phyloP scores from a whole-genome alignment of 345 rosid genomes.

The Angophora floribunda region DNA sequence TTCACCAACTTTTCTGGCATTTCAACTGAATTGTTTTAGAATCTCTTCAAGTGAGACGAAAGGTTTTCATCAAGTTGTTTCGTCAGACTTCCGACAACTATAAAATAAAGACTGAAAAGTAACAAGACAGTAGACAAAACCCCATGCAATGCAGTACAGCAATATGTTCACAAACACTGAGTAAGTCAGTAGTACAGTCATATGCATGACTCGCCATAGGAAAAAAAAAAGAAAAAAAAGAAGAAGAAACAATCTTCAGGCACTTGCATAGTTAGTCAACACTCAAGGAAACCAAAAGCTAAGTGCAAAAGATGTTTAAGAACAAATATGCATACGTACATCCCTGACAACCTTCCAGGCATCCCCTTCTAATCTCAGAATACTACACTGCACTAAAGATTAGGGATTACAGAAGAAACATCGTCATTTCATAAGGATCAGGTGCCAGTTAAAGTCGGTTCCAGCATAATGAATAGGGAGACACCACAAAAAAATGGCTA shows the following conservation, averaged over 20 bases:
- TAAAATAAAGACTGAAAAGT: not conserved
- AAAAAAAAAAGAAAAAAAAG: fast-evolving
- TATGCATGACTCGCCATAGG: not conserved
- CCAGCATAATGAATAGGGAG: not conserved
- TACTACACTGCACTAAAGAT: not conserved
- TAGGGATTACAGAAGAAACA: not conserved
- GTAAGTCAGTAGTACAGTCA: not conserved
- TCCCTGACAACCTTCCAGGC: not conserved
- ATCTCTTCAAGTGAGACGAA: constrained; percentile 54
- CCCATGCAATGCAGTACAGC: not conserved
- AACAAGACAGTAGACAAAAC: not conserved
- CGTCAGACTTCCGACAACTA: not conserved
- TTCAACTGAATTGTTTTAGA: constrained; percentile 17
- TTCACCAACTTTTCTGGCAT: not conserved
- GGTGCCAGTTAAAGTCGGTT: not conserved
- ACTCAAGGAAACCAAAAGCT: not conserved
- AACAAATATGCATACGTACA: not conserved
- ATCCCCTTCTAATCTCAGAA: not conserved
- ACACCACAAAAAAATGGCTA: not conserved
- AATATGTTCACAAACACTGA: not conserved
- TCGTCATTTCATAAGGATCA: not conserved
- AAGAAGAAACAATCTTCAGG: not conserved
- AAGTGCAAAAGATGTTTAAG: not conserved
- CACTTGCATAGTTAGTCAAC: not conserved
- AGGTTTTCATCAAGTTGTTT: constrained; percentile 62